A percentile compares a stretch with the other conserved stretches of the same genome.
These are phyloP conservation scores for Diaporthe ilicicola DNA, from an alignment of 2,329 filamentous ascomycete species.

Conservation along the genomic window DNA sequence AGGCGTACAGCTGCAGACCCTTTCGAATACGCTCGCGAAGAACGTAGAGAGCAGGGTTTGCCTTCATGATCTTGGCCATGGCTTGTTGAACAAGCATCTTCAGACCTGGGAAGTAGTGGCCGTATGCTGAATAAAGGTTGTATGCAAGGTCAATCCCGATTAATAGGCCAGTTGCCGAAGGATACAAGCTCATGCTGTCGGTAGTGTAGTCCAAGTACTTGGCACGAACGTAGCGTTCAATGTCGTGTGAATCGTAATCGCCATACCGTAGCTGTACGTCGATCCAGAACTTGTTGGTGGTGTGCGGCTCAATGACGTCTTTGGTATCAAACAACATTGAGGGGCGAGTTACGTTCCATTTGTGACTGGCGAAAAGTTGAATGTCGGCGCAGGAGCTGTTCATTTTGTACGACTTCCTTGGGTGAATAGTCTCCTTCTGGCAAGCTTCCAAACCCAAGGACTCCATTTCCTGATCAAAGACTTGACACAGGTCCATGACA, in stretches of 20 bases:
- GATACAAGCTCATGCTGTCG: conserved; percentile 98
- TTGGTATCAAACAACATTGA: conserved; percentile 96
- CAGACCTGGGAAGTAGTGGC: conserved; percentile 97
- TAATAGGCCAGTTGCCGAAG: conserved; percentile 96
- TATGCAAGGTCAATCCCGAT: conserved; percentile 97
- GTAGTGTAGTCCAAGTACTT: conserved; percentile 99
- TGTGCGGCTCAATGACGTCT: conserved; percentile 90
- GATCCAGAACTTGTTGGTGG: conserved; percentile 99
- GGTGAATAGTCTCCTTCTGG: conserved; percentile 99
- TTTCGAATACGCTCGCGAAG: conserved; percentile 97
- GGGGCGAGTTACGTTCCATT: conserved; percentile 96
- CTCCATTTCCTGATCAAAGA: conserved; percentile 97
- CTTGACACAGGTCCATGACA: conserved; percentile 98
- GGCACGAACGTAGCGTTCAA: conserved; percentile 95
- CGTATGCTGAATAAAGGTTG: conserved; percentile 97
- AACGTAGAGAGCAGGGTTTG: conserved; percentile 95
- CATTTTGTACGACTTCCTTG: conserved; percentile 99
- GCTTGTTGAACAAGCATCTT: conserved; percentile 97
- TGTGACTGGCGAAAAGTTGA: conserved; percentile 94
- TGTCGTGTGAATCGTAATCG: conserved; percentile 98
- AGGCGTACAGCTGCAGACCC: conserved; percentile 96
- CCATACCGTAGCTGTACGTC: conserved; percentile 97
- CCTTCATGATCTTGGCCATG: conserved; percentile 99
- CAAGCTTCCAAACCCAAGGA: conserved; percentile 96
- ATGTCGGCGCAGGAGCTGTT: conserved; percentile 99